Base-by-base conservation (phyloP, 495 filamentous ascomycete species). In the Aspergillus kassunensis region DNA sequence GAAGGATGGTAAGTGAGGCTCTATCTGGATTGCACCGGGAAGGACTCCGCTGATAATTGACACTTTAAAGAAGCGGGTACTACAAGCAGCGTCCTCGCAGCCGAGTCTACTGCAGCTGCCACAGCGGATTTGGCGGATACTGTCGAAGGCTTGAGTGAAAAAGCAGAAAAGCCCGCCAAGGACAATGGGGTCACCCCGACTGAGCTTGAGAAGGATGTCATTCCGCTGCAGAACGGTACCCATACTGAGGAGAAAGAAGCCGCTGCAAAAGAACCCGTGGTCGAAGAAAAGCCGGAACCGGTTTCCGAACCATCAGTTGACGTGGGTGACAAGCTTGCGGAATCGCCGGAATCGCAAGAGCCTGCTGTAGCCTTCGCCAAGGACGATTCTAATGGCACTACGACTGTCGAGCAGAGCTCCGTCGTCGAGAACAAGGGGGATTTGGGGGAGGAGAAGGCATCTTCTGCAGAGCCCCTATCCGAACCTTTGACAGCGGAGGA, bases 1-100 rank as follows among this genome's bases (percentile, higher is more conserved):
- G 7, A 49, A 49, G 34, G 24, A 78, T 27, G 76, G 87, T 55
- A 83, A 79, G 78, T 87, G 85, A 21, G 20, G 7, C 16, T 5
- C 10, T 24, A n/a, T 46, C 10, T 25, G 5, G 18, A 21, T 18
- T 2, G 10, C 6, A 2, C n/a, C 7, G 7, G 4, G 18, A 35
- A n/a, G 16, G 13, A 13, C 12, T 7, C 31, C 10, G 13, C 34
- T 58, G 53, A 46, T 18, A 4, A 27, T 45, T 8, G 49, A 49
- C 5, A 2, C 4, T 10, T 12, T n/a, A 6, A 33, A 35, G 52
- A 55, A 18, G 49, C 50, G 13, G 59, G 48, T n/a, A 49, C 55
- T 9, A 39, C 54, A 21, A 54, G 36, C 40, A 61, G 54, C 41
- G 25, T 49, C 15, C 53, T 61, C 43, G 24, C 35, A 35, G 55